These are phyloP conservation scores for Hepatocystis sp. DNA, from an alignment of 169 alveolate species.

Conservation along the genomic window DNA sequence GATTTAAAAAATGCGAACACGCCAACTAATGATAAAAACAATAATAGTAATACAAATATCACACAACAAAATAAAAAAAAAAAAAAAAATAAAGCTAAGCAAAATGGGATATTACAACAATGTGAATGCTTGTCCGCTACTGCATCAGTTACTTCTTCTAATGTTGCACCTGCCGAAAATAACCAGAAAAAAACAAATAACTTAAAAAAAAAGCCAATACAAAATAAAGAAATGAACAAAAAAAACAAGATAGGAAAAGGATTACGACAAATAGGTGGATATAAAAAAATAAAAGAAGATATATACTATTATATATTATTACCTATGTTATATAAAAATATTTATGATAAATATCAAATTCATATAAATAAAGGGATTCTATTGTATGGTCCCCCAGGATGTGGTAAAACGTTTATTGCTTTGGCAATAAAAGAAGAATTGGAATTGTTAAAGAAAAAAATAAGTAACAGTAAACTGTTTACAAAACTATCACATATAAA, in stretches of 20 bases:
- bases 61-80: too few species aligned
- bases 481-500: too few species aligned
- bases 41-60: too few species aligned
- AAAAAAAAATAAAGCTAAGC: too few species aligned
- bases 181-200: neutral
- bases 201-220: neutral
- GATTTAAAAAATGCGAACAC: too few species aligned
- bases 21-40: too few species aligned
- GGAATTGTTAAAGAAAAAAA: slow-evolving; percentile 68
- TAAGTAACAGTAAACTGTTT: slow-evolving; percentile 17
- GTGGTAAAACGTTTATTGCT: slow-evolving; percentile 83
- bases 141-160: too few species aligned
- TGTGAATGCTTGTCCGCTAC: too few species aligned
- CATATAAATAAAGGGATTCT: slow-evolving; percentile 78
- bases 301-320: slow-evolving; percentile 74
- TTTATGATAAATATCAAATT: slow-evolving; percentile 75
- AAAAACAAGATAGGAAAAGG: slow-evolving; percentile 43
- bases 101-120: too few species aligned
- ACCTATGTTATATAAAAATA: slow-evolving; percentile 75
- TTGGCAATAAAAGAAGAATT: slow-evolving; percentile 65
- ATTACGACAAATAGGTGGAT: slow-evolving; percentile 79
- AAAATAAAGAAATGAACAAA: neutral
- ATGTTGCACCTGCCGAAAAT: neutral
- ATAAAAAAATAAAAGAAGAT: slow-evolving; percentile 76
- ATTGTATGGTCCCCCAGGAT: slow-evolving; percentile 85